Evolutionary conservation across 2,329 filamentous ascomycete genomes (phyloP), one percentile per base, ranked within the genome.

Genomic region (Colletotrichum nymphaeae): DNA sequence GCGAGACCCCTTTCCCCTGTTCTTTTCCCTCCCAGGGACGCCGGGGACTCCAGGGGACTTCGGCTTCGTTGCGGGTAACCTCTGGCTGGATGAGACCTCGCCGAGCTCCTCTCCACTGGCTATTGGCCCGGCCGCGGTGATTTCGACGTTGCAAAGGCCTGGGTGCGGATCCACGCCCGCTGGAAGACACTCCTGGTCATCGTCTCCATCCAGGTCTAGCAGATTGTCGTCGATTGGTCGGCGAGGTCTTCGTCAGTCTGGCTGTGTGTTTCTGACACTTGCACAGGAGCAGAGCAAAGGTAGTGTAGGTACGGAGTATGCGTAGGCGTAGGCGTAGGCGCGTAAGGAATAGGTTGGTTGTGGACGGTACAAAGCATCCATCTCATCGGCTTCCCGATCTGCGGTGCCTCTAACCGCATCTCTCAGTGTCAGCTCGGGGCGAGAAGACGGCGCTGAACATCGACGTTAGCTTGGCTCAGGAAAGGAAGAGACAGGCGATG

Each of bases 101-200:
- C 65, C 58, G 30, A 58, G 35, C 58, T 24, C 63, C 53, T 72
- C 69, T 59, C 37, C 60, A 70, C 60, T 37, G 56, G 53, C 35
- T 14, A 60, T 52, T 64, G 70, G 70, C 22, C 56, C 64, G 55
- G 70, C 55, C 60, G 42, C 70, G 67, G 70, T 70, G 70, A 73
- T 70, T 73, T 70, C 56, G 55, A 70, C 37, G 55, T 70, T 65
- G 70, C 70, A 73, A 62, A 66, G 58, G 56, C 42, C 67, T 57
- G 67, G 53, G 24, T 56, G 60, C 55, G 70, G 67, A 66, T 68
- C 70, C 70, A 70, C 28, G 60, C 53, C 26, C n/a, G 28, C 52
- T 64, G 67, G 59, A 55, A 26, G 35, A 42, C 52, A 28, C 22
- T 65, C 63, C 63, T 65, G 49, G 22, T 65, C 55, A 11, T 63